These are phyloP conservation scores for Entomortierella parvispora DNA, from an alignment of 192 early-diverging fungal species.

Conservation along the genomic window DNA sequence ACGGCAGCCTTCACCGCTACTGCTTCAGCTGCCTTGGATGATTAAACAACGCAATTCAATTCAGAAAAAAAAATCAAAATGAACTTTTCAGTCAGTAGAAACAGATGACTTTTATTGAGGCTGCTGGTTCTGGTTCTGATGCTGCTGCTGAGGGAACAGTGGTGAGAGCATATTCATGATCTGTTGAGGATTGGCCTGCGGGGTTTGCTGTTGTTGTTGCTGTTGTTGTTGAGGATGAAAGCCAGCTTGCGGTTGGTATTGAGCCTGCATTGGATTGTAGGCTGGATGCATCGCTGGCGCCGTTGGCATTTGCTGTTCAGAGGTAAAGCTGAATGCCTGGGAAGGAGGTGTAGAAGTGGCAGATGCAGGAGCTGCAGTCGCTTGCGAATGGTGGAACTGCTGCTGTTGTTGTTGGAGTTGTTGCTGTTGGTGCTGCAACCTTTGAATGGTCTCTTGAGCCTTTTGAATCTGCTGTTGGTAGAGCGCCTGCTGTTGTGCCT, in stretches of 20 bases:
- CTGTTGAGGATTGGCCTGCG: background rate
- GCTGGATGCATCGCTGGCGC: conserved; percentile 8
- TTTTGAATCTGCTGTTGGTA: conserved; percentile 48
- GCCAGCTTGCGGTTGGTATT: conserved; percentile 16
- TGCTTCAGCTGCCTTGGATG: too few species aligned
- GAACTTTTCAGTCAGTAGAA: too few species aligned
- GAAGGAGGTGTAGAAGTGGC: conserved; percentile 10
- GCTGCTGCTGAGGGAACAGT: conserved; percentile 20
- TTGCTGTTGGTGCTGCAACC: conserved; percentile 42
- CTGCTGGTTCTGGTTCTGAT: conserved; percentile 14
- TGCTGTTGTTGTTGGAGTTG: conserved; percentile 30
- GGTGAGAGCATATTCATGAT: conserved; percentile 27
- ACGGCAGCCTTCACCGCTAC: too few species aligned
- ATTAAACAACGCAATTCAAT: background rate
- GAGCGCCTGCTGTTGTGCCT: conserved; percentile 34
- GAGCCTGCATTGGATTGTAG: conserved; percentile 10
- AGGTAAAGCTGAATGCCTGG: background rate
- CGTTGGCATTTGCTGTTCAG: too few species aligned
- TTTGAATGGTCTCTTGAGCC: conserved; percentile 39
- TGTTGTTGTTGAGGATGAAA: conserved; percentile 10
- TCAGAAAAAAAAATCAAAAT: background rate
- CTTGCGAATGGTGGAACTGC: background rate
- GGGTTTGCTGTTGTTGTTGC: conserved; percentile 14
- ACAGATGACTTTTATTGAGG: background rate
- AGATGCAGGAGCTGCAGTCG: conserved; percentile 1